Evolutionary conservation across 2,329 filamentous ascomycete genomes (phyloP).

Genomic region (Coniochaeta pulveracea): DNA sequence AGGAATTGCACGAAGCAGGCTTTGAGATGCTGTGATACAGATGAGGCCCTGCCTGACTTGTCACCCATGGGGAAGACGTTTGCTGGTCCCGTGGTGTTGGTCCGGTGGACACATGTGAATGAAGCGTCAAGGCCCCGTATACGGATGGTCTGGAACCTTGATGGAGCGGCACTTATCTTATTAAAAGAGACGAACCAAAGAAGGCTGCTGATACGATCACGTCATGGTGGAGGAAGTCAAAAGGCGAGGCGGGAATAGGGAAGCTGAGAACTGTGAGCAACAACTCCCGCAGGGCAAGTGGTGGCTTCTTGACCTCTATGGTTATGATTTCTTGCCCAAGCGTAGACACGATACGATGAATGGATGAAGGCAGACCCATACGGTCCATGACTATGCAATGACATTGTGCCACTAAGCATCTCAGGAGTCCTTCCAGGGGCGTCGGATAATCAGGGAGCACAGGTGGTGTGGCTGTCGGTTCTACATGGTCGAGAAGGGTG

Average conservation of each 20-base stretch:
- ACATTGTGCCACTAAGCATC: conserved; percentile 37
- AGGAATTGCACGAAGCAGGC: conserved; percentile 37
- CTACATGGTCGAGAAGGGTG: too few relatives aligned
- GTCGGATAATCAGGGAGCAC: too few relatives aligned
- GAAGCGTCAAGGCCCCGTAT: too few relatives aligned
- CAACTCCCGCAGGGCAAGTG: not conserved
- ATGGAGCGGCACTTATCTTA: not conserved
- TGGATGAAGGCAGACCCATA: not conserved
- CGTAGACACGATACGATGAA: not conserved
- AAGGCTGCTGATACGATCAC: not conserved
- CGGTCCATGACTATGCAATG: not conserved
- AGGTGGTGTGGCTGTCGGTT: too few relatives aligned
- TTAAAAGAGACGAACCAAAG: not conserved
- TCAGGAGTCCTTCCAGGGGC: too few relatives aligned
- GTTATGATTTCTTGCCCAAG: not conserved
- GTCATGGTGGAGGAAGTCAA: not conserved
- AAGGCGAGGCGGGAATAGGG: conserved; percentile 2
- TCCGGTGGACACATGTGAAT: too few relatives aligned
- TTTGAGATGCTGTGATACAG: conserved; percentile 28
- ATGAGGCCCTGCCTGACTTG: not conserved
- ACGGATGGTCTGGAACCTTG: not conserved
- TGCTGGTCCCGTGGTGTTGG: not conserved
- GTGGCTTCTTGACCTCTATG: not conserved
- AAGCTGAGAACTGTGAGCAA: not conserved
- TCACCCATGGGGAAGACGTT: not conserved